Conservation (phyloP, 805 yeast species). For the Scheffersomyces spartinae region DNA sequence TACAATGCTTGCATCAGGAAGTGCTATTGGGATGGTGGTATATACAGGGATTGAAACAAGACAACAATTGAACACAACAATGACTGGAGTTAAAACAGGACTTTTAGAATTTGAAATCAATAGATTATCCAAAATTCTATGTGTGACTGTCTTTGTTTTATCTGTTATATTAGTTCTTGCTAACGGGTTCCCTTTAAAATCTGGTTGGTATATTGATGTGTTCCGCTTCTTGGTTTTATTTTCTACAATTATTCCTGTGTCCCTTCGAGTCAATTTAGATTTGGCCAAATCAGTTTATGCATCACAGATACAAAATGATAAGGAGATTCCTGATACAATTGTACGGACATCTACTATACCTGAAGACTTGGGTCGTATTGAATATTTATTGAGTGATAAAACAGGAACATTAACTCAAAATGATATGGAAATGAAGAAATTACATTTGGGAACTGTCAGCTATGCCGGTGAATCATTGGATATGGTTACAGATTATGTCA, state of each 20-base stretch:
- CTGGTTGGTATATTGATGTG: slow-evolving; percentile 80
- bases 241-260: slow-evolving; percentile 93
- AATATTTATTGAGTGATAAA: slow-evolving; percentile 83
- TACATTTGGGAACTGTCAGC: slow-evolving; percentile 87
- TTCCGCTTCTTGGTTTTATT: slow-evolving; percentile 85
- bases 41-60: slow-evolving; percentile 93
- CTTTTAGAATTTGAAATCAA: slow-evolving; percentile 86
- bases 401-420: slow-evolving; percentile 97
- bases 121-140: slow-evolving; percentile 73
- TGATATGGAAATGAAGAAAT: slow-evolving; percentile 91
- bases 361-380: slow-evolving; percentile 93
- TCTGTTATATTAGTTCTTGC: slow-evolving; percentile 69
- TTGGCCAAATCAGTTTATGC: slow-evolving; percentile 95
- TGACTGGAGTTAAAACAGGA: slow-evolving; percentile 80
- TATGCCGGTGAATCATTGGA: slow-evolving; percentile 91
- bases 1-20: slow-evolving; percentile 91
- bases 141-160: slow-evolving; percentile 73
- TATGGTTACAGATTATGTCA: slow-evolving; percentile 63
- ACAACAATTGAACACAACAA: slow-evolving; percentile 87
- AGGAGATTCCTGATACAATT: slow-evolving; percentile 69
- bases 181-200: slow-evolving; percentile 52
- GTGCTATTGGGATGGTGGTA: slow-evolving; percentile 76
- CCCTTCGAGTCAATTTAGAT: slow-evolving; percentile 87
- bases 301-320: slow-evolving; percentile 84
- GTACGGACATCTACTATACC: slow-evolving; percentile 97